phyloP scores from a whole-genome alignment of 768 basidiomycete genomes.

The Panellus pusillus region DNA sequence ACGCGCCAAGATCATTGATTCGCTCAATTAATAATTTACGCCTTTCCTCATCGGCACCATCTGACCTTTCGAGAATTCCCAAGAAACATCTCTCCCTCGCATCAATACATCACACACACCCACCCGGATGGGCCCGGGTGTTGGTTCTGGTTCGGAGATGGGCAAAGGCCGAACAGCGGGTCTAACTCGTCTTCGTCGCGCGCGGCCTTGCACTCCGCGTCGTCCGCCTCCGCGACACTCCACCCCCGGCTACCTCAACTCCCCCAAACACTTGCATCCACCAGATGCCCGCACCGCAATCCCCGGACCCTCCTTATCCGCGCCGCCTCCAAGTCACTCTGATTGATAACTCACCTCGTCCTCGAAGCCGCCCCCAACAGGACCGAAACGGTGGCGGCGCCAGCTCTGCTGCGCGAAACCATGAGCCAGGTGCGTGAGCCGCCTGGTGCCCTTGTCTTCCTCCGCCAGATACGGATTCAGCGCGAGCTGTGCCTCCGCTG shows the following conservation, averaged over 20 bases:
- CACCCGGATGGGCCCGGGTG: too few relatives aligned
- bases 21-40: too few relatives aligned
- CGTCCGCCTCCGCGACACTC: background rate
- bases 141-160: too few relatives aligned
- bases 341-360: conserved; percentile 48
- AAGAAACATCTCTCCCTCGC: too few relatives aligned
- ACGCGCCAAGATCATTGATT: conserved; percentile 52
- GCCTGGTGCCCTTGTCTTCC: conserved; percentile 3
- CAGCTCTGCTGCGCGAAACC: conserved; percentile 25
- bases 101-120: too few relatives aligned
- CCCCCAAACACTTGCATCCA: conserved; percentile 72
- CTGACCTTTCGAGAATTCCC: too few relatives aligned
- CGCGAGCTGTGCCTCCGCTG: conserved; percentile 50
- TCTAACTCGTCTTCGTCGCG: too few relatives aligned
- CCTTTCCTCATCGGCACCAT: too few relatives aligned
- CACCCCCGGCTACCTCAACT: conserved; percentile 50
- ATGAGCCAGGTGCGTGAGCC: conserved; percentile 9
- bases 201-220: conserved; percentile 15
- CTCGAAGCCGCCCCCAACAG: background rate
- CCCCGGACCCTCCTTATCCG: conserved; percentile 61
- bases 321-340: conserved; percentile 48
- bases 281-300: conserved; percentile 73
- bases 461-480: conserved; percentile 15
- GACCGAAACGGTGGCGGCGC: too few relatives aligned
- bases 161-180: too few relatives aligned